Base-by-base conservation (phyloP, 2,329 filamentous ascomycete genomes). In the Aureobasidium sp. region DNA sequence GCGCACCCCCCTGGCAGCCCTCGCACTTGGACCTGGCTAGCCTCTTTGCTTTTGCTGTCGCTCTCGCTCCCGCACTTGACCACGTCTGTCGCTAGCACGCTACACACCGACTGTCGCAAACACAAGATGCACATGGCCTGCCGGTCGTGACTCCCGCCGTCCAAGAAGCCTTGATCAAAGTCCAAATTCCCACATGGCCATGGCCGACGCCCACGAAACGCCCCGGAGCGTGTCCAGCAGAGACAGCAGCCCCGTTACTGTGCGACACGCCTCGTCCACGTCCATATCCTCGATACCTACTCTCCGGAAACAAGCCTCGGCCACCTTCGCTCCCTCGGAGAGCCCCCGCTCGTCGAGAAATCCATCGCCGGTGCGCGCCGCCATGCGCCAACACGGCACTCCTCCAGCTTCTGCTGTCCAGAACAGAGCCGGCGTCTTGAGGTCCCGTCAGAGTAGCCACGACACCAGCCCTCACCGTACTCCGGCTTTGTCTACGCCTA, bases 301-400 rank as follows among this genome's bases (percentile, higher is more conserved):
- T 47, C 47, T 66, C 21, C 65, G 65, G 30, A 67, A 66, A 61
- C 68, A 70, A 29, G 65, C 68, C 14, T 72, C 70, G 14, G 67
- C 59, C 34, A 70, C 65, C 21, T 65, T 71, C 36, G 62, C 67
- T n/a, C 67, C 68, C 67, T 68, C 71, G 57, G 71, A 70, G 61
- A 79, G 77, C 64, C 78, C 78, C 39, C 68, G 72, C 62, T 76
- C 77, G 30, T 80, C 78, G 44, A 73, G 78, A 62, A 79, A 79
- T 66, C 72, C 74, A 34, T 80, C 78, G 53, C 78, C 78, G 6
- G 71, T 75, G 36, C 71, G 75, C 50, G 44, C 59, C 14, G 59
- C 57, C 34, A 62, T 53, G 36, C 71, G 67, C 21, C 67, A 68
- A 41, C 71, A 70, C 48, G 60, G 57, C 37, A 70, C 68, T 64